Evolutionary conservation across 805 yeast species (phyloP), one percentile per base, ranked within the genome.

Genomic region (Starmera quercuum): DNA sequence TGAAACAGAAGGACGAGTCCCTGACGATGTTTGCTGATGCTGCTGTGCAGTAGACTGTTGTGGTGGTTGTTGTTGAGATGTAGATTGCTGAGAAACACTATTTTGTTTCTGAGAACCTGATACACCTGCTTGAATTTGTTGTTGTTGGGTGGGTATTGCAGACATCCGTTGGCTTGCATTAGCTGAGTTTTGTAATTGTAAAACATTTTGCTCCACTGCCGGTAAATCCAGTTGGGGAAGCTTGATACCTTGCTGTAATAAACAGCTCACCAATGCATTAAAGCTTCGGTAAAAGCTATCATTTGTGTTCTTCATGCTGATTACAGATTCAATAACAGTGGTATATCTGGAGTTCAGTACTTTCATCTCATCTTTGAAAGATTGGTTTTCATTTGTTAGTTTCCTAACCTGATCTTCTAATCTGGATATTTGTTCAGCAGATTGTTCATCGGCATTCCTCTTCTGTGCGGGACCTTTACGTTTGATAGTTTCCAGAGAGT

Each of bases 401-500:
- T 31, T 12, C 2, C 23, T 11, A 7, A 48, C 27, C 8, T 26
- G 31, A 9, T 48, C 46, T 30, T 49, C 56, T n/a, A 51, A 23
- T 30, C 31, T 41, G 4, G 14, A 19, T 7, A 51, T 20, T 2
- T 23, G 6, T 26, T 45, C 54, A 3, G 53, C 38, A 12, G 42
- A 30, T 12, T 36, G 31, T 5, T 49, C 51, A 24, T 56, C 58
- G 5, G 45, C 36, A 7, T 48, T 42, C 47, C 74, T 71, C 44
- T 73, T 75, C 35, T 67, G 64, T 12, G 65, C 60, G 5, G 92
- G 83, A 0, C 80, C 80, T 54, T 88, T 88, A 30, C 97, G 63
- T 50, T 84, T 85, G 52, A 92, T 92, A 44, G 83, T 82, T 32
- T 88, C 95, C 25, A 94, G 66, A 9, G 85, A 76, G n/a, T 76